Evolutionary conservation across 2,329 filamentous ascomycete species (phyloP), one percentile per base, ranked within the genome.

Genomic region (Beauveria varroae): DNA sequence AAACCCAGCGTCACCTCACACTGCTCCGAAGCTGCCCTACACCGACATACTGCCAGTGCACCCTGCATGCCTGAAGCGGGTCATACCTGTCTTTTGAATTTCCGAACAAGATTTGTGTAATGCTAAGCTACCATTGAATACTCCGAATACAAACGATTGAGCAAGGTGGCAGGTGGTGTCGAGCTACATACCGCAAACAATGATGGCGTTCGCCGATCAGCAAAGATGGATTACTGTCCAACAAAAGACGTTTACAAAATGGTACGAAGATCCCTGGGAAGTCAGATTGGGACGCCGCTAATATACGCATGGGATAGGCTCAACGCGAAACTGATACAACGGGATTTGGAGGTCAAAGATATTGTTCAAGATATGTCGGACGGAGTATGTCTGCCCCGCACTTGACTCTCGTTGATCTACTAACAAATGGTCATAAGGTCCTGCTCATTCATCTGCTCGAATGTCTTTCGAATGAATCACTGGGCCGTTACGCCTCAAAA

Each of bases 181-280:
- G 22, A 40, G 58, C 58, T 24, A 47, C 22, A 50, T 14, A 6
- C 14, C 5, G 51, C 34, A 28, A 26, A 26, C 26, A 20, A 86
- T 78, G 74, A 88, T 87, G 85, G 84, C 83, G 62, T 85, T 79
- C 73, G 76, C 81, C 66, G 83, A 86, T 72, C 83, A 87, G 75
- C 83, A 87, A 74, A 79, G 81, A 73, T 88, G 86, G 86, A 82
- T 88, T 69, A 86, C 81, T 72, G 92, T 96, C 76, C 93, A 98
- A 80, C 89, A 98, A 76, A 99, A 98, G 84, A 99, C 95, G 30
- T 99, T 99, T 76, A 96, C 93, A 63, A 99, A 98, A 90, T 99
- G 95, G 76, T 78, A 70, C 50, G 68, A 49, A 12, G 2, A 22
- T 22, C 14, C 9, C 14, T 20, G n/a, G 5, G 10, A 8, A 8